phyloP scores from a whole-genome alignment of 768 basidiomycete genomes.

The Kwoniella shandongensis region DNA sequence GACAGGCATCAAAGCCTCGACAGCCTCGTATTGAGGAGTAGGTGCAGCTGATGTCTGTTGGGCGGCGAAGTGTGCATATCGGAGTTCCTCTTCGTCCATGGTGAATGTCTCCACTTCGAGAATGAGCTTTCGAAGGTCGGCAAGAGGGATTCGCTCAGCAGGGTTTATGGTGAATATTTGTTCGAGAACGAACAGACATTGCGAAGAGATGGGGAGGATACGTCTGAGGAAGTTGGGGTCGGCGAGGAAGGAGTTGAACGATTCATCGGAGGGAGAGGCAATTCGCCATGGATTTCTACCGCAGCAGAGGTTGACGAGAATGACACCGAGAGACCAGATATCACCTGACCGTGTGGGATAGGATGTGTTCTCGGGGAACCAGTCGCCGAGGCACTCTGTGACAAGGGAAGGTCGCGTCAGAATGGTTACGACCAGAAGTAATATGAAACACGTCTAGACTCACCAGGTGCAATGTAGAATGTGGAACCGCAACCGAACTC shows the following conservation, averaged over 20 bases:
- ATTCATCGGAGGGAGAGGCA: slow-evolving; percentile 66
- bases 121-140: slow-evolving; percentile 64
- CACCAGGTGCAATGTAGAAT: slow-evolving; percentile 52
- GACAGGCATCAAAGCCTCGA: slow-evolving; percentile 9
- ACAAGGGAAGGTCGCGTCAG: not conserved
- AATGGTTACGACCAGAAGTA: slow-evolving; percentile 41
- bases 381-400: slow-evolving; percentile 60
- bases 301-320: slow-evolving; percentile 70
- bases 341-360: slow-evolving; percentile 83
- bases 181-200: slow-evolving; percentile 66
- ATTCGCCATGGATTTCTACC: slow-evolving; percentile 75
- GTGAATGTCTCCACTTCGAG: slow-evolving; percentile 64
- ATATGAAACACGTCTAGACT: slow-evolving; percentile 4
- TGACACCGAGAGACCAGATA: slow-evolving; percentile 91
- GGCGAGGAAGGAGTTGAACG: slow-evolving; percentile 73
- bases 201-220: slow-evolving; percentile 70
- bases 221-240: slow-evolving; percentile 66
- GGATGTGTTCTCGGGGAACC: slow-evolving; percentile 55
- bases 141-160: slow-evolving; percentile 63
- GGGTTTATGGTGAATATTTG: slow-evolving; percentile 70
- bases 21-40: slow-evolving; percentile 9
- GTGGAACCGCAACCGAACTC: slow-evolving; percentile 54
- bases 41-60: slow-evolving; percentile 15
- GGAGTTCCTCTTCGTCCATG: slow-evolving; percentile 59
- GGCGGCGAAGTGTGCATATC: slow-evolving; percentile 41